phyloP scores from a whole-genome alignment of 2,329 filamentous ascomycete genomes.

The Penicillium nordicum region DNA sequence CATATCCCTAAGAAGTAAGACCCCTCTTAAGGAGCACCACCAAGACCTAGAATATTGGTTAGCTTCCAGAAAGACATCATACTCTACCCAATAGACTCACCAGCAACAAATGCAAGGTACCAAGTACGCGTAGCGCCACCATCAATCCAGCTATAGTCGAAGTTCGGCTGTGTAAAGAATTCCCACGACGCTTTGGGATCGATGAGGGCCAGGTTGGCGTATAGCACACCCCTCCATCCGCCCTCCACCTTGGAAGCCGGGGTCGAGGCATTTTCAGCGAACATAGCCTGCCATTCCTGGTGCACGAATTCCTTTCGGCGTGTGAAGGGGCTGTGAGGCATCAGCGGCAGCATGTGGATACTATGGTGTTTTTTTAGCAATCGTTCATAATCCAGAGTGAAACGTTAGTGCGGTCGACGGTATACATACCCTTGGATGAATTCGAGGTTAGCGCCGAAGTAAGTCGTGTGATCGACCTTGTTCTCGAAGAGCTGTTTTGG shows the following conservation, averaged over 20 bases:
- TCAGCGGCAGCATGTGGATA: constrained; percentile 79
- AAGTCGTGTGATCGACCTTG: constrained; percentile 90
- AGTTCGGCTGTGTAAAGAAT: constrained; percentile 68
- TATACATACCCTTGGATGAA: constrained; percentile 58
- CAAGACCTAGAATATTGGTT: constrained; percentile 4
- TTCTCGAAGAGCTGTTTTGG: constrained; percentile 72
- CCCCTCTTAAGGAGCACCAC: constrained; percentile 2
- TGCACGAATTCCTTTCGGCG: constrained; percentile 67
- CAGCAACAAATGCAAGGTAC: constrained; percentile 77
- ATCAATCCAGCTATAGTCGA: constrained; percentile 64
- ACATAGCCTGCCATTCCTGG: constrained; percentile 80
- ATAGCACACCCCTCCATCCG: constrained; percentile 83
- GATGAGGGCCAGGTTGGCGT: constrained; percentile 75
- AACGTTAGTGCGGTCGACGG: constrained; percentile 1
- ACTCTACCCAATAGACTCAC: constrained; percentile 39
- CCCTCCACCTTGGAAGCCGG: constrained; percentile 55
- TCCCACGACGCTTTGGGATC: constrained; percentile 66
- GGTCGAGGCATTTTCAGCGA: constrained; percentile 64
- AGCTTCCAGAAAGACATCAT: background rate
- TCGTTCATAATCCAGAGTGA: background rate
- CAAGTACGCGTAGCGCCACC: constrained; percentile 80
- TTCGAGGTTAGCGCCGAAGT: constrained; percentile 72
- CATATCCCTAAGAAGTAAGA: background rate
- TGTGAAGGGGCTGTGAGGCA: constrained; percentile 65
- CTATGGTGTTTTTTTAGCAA: constrained; percentile 47